phyloP scores from a whole-genome alignment of 2,329 filamentous ascomycete genomes.

The Diaporthe helianthi region DNA sequence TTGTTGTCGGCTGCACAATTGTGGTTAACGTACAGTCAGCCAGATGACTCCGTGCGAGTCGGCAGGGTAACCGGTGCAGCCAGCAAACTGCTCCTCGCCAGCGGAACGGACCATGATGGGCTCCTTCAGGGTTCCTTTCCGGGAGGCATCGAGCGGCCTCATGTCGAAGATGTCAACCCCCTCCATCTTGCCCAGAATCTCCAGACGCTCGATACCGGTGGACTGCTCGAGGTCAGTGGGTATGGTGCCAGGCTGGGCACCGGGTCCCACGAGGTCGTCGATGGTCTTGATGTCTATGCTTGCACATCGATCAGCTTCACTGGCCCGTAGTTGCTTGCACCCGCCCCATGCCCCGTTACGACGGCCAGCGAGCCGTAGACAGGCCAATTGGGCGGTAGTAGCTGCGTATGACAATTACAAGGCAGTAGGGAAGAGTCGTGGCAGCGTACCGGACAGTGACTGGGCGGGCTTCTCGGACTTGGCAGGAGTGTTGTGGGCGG shows the following conservation, averaged over 20 bases:
- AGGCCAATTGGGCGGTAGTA: neutral
- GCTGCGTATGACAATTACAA: neutral
- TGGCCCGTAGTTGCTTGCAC: neutral
- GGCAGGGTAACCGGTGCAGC: constrained; percentile 92
- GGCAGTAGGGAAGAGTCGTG: neutral
- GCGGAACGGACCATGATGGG: constrained; percentile 91
- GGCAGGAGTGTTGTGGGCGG: constrained; percentile 29
- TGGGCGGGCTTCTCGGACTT: constrained; percentile 30
- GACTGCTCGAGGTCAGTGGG: constrained; percentile 95
- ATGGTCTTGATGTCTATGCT: constrained; percentile 78
- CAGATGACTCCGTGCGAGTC: constrained; percentile 92
- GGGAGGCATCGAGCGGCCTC: constrained; percentile 90
- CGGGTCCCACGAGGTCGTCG: constrained; percentile 84
- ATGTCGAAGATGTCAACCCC: constrained; percentile 98
- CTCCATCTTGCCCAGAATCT: constrained; percentile 99
- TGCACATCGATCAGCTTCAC: constrained; percentile 34
- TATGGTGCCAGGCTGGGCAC: constrained; percentile 81
- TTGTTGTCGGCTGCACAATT: neutral
- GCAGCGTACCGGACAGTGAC: constrained; percentile 30
- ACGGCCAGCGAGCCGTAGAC: neutral
- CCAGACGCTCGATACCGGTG: constrained; percentile 96
- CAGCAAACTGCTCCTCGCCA: constrained; percentile 94
- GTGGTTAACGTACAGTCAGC: constrained; percentile 78
- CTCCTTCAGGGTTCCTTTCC: constrained; percentile 85
- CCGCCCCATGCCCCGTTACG: neutral